Evolutionary conservation across 2,329 filamentous ascomycete genomes (phyloP), one percentile per base, ranked within the genome.

Genomic region (Cercospora zeae-maydis): DNA sequence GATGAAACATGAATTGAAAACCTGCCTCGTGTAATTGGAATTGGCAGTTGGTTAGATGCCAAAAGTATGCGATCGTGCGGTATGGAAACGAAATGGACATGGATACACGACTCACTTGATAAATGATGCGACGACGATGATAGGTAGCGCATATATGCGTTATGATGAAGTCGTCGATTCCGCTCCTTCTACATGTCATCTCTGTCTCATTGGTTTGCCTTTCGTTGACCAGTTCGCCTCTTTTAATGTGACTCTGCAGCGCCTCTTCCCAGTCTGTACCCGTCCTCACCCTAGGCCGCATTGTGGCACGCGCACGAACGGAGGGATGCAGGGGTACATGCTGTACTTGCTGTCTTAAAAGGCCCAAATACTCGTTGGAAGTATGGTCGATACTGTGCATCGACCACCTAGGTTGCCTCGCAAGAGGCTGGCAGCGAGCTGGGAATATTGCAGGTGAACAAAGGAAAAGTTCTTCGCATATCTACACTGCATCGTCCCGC

Each of bases 401-500:
- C 24, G 21, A 4, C 21, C 42, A 49, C 8, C 13, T 13, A n/a
- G 8, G n/a, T n/a, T 27, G 7, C 42, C 49, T 8, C 11, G 14
- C n/a, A 10, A 33, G 16, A 52, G 33, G 11, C 19, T 27, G 42
- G 11, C 30, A 10, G 21, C 7, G 19, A 21, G 13, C 16, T 14
- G 4, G 30, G 13, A 30, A 53, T 34, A 8, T 9, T 24, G 49
- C 31, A 53, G 42, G 30, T 53, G 27, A 53, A 70, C 67, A 70
- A 70, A 70, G 59, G 66, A 67, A 70, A 63, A 68, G 63, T 67
- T 67, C 58, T 62, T 67, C 69, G 67, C 68, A 59, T 71, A 71
- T 71, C 70, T 71, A 71, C 69, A 70, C 67, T 68, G 63, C 63
- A 62, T 54, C 59, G 58, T 62, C 59, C 57, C 61, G 55, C 60